phyloP scores from a whole-genome alignment of 129 eudicot genomes.

The Chrysanthemum makinoi region DNA sequence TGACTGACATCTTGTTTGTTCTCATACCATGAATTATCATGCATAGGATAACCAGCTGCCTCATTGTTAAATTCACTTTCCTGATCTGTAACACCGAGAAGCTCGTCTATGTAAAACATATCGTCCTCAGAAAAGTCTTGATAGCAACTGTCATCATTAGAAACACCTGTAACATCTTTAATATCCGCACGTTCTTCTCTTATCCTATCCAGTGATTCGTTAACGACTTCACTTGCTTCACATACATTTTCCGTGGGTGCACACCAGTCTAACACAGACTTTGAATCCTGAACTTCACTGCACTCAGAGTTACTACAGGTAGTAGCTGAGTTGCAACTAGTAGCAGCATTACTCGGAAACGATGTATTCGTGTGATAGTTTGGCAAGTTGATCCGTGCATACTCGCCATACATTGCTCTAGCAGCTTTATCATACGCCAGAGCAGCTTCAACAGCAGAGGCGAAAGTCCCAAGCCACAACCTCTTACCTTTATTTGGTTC shows the following conservation, averaged over 20 bases:
- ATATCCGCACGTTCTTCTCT: slow-evolving; percentile 19
- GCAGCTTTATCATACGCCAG: slow-evolving; percentile 90
- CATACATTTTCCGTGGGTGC: neutral
- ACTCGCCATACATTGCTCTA: slow-evolving; percentile 70
- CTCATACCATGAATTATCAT: neutral
- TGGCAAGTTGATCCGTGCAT: slow-evolving; percentile 69
- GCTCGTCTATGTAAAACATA: slow-evolving; percentile 62
- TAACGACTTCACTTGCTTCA: neutral
- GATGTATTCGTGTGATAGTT: neutral
- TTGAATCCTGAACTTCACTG: slow-evolving; percentile 19
- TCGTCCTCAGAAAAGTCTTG: slow-evolving; percentile 41
- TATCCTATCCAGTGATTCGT: slow-evolving; percentile 1
- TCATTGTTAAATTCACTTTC: neutral
- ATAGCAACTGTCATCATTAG: slow-evolving; percentile 20
- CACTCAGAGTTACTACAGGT: slow-evolving; percentile 39
- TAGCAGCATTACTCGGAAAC: slow-evolving; percentile 18
- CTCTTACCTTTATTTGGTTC: slow-evolving; percentile 77
- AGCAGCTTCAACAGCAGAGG: slow-evolving; percentile 71
- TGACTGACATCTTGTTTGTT: neutral
- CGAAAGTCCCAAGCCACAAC: slow-evolving; percentile 84
- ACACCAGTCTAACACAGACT: neutral
- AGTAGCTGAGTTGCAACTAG: slow-evolving; percentile 40
- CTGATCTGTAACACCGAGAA: slow-evolving; percentile 33
- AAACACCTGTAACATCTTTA: slow-evolving; percentile 1
- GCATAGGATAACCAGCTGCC: neutral